Evolutionary conservation across 495 filamentous ascomycete species (phyloP), one percentile per base, ranked within the genome.

Genomic region (Penicillium canescens): DNA sequence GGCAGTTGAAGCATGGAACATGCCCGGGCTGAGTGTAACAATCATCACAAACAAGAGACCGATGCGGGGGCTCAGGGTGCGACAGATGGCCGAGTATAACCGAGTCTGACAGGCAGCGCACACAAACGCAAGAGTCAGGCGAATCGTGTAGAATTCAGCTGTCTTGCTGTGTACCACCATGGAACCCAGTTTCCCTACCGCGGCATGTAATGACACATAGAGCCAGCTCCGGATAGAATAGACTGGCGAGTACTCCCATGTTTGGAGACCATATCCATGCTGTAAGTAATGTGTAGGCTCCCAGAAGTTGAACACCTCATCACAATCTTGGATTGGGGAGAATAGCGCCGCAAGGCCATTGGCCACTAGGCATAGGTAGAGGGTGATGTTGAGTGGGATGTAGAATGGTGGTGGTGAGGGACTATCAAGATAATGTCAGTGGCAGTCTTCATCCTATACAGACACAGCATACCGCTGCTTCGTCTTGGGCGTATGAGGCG

Each of bases 281-380:
- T 83, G 85, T 26, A 99, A 82, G 68, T 97, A 99, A 71, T 99
- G 95, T 0, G 91, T 85, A 1, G 95, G 94, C 62, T 99, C 95
- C 95, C 95, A 99, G 74, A 95, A 99, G 63, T 99, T 99, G 79
- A 96, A 99, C 4, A 93, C 91, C 74, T 99, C 95, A 66, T 99
- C 95, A 65, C 95, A 99, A 70, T 99, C 95, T 62, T 96, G 93
- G 60, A 99, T 97, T 0, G 95, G 96, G 0, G 90, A 82, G 61
- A 84, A 92, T 16, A 86, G 61, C n/a, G 93, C 93, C 20, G 93
- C 87, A 26, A 93, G 60, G 18, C 84, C 49, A 63, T 94, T 90
- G 46, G 86, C 83, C 40, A 75, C 69, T 33, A 95, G 74, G 54
- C 92, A 92, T 50, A 89, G 63, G 60, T 90, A 91, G 67, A 96